Percentiles rank a stretch among this genome's conserved stretches.
Evolutionary conservation across 176 grass and related monocot species (phyloP).

Genomic region (Aegilops speltoides): DNA sequence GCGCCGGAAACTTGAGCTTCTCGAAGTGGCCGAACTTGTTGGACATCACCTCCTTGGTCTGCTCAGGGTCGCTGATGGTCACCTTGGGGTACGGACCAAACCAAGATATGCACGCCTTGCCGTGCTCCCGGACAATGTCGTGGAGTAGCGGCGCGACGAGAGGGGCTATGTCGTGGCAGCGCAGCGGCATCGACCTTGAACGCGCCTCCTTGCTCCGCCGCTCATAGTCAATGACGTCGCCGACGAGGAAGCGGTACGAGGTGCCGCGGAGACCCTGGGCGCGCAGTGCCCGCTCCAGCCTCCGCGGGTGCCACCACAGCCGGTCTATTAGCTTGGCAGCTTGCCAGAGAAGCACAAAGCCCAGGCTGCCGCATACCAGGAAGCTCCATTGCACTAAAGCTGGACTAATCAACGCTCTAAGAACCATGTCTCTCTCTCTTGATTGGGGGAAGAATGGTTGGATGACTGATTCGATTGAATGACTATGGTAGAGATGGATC

Average conservation of each 20-base stretch:
- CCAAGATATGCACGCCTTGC: conserved; percentile 59
- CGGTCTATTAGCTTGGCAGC: conserved; percentile 15
- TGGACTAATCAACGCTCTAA: neutral
- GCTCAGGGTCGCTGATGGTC: conserved; percentile 41
- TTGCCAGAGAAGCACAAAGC: conserved; percentile 27
- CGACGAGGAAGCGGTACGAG: conserved; percentile 42
- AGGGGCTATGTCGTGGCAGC: conserved; percentile 42
- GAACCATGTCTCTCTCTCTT: neutral
- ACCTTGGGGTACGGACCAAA: conserved; percentile 47
- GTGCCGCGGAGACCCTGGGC: conserved; percentile 50
- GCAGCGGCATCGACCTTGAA: conserved; percentile 35
- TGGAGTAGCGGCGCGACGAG: conserved; percentile 31
- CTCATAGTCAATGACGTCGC: conserved; percentile 32
- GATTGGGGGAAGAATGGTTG: too few species aligned
- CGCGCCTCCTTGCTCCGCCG: conserved; percentile 16
- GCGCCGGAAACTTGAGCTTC: conserved; percentile 18
- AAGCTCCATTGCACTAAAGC: conserved; percentile 27
- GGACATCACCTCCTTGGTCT: conserved; percentile 45
- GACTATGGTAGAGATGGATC: neutral
- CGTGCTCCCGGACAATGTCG: conserved; percentile 30
- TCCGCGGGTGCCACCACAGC: conserved; percentile 51
- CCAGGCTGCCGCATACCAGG: conserved; percentile 13
- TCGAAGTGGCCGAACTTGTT: conserved; percentile 56
- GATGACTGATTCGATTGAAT: neutral
- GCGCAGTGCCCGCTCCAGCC: conserved; percentile 35